A percentile compares a stretch with the other conserved stretches of the same genome.
Conservation (phyloP, 176 grass and related monocot species). For the Avena sativa region DNA sequence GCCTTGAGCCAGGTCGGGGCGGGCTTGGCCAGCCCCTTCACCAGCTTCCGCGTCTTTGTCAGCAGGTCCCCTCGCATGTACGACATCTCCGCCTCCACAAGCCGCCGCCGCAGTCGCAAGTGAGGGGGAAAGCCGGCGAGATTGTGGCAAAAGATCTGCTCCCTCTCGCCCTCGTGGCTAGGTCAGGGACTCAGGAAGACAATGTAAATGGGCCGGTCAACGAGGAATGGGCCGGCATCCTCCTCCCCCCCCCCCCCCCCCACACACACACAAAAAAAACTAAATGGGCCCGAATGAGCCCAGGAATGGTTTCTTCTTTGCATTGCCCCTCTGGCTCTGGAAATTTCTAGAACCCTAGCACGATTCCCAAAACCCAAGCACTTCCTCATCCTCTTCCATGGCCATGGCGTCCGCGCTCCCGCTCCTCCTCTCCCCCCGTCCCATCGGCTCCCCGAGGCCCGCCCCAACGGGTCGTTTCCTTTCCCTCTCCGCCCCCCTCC, state of each 20-base stretch:
- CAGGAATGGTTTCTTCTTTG: neutral
- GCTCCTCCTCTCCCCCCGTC: conserved; percentile 25
- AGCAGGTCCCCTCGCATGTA: conserved; percentile 80
- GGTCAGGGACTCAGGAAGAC: neutral
- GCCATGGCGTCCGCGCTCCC: conserved; percentile 47
- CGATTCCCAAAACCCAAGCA: conserved; percentile 3
- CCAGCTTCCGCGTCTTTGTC: conserved; percentile 76
- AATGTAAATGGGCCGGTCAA: neutral
- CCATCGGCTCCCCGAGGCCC: neutral
- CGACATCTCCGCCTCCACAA: conserved; percentile 59
- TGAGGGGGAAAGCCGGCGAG: conserved; percentile 10
- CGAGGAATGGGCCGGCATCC: neutral
- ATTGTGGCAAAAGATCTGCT: neutral
- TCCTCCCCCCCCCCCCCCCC: neutral
- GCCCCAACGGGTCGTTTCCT: neutral
- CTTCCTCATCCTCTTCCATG: conserved; percentile 15
- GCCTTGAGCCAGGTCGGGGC: conserved; percentile 85
- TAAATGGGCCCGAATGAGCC: neutral
- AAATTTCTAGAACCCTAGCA: conserved; percentile 40
- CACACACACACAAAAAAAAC: too few relatives aligned
- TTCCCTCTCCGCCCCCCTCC: neutral
- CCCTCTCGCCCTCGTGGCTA: neutral
- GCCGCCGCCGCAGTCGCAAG: neutral
- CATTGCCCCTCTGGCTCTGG: neutral
- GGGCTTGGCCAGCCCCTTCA: conserved; percentile 77